Evolutionary conservation across 1,284 basidiomycete genomes (phyloP), one percentile per base, ranked within the genome.

Genomic region (Naganishia liquefaciens): DNA sequence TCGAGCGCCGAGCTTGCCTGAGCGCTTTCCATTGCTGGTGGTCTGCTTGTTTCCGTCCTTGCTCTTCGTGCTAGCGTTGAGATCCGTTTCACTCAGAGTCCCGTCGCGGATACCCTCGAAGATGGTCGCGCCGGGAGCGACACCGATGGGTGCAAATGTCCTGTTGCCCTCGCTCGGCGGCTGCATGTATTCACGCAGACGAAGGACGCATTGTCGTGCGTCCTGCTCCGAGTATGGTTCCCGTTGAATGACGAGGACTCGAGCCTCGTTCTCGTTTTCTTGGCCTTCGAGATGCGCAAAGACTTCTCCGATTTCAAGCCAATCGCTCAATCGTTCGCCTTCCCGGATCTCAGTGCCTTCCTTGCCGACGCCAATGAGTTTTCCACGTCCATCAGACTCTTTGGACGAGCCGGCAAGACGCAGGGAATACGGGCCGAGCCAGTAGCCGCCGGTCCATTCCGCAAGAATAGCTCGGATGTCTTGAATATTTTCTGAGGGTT

Each of bases 161-260:
- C 80, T 73, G 46, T 76, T 73, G 25, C 74, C 72, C 10, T 77
- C 72, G 39, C 80, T 79, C n/a, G 77, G 73, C 33, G 77, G 77
- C 58, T 80, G 74, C 53, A 76, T 75, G 63, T 81, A 77, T 65
- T 84, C 82, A 53, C 81, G 74, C 43, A 83, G 74, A 37, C 81
- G 77, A 51, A 82, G 75, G 43, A 84, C 75, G 43, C 81, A 78
- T 65, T 79, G 76, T 17, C 82, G 76, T 17, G 81, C 82, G 46
- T 80, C 76, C 39, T 78, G 76, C 69, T 82, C 82, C 53, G 81
- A 81, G 74, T 80, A 83, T 11, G 81, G 76, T 70, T 81, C 82
- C 63, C 71, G 67, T 23, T 78, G 74, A 19, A 79, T 75, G 68
- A 79, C 76, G 54, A 80, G 68, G 3, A 75, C 70, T 55, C 76